These are phyloP conservation scores for Talaromyces sp. DNA, from an alignment of 2,329 filamentous ascomycete species.

Conservation along the genomic window DNA sequence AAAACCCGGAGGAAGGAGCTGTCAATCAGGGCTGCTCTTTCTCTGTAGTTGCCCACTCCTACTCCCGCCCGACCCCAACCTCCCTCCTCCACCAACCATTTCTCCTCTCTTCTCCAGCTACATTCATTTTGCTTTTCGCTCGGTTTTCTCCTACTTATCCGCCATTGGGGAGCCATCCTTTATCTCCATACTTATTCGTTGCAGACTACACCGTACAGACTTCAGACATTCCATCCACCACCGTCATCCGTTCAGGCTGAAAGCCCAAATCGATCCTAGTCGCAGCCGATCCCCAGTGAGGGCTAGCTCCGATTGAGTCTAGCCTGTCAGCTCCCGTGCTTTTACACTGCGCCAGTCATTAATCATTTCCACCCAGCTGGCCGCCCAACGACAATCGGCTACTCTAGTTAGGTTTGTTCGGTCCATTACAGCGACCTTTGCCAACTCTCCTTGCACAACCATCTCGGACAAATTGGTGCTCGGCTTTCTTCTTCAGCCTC, in stretches of 20 bases:
- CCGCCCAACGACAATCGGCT: constrained; percentile 10
- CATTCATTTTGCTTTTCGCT: background rate
- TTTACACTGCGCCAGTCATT: constrained; percentile 1
- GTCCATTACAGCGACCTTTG: constrained; percentile 2
- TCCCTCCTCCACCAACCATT: background rate
- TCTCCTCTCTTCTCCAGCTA: background rate
- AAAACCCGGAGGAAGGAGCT: constrained; percentile 3
- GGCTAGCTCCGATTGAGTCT: constrained; percentile 9
- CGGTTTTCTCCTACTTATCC: constrained; percentile 19
- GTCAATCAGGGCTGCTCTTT: constrained; percentile 3
- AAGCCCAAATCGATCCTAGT: constrained; percentile 1
- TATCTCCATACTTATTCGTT: background rate
- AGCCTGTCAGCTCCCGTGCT: background rate
- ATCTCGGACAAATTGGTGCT: constrained; percentile 11
- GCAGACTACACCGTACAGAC: background rate
- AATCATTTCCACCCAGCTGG: constrained; percentile 10
- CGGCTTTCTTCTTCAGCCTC: constrained; percentile 9
- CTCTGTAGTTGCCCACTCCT: background rate
- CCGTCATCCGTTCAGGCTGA: background rate
- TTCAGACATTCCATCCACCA: background rate
- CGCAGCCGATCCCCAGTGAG: background rate
- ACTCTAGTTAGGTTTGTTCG: background rate
- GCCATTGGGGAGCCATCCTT: constrained; percentile 11
- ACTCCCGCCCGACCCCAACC: background rate
- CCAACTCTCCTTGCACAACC: constrained; percentile 3